Conservation (phyloP, 768 basidiomycete genomes). For the Exsudoporus frostii region DNA sequence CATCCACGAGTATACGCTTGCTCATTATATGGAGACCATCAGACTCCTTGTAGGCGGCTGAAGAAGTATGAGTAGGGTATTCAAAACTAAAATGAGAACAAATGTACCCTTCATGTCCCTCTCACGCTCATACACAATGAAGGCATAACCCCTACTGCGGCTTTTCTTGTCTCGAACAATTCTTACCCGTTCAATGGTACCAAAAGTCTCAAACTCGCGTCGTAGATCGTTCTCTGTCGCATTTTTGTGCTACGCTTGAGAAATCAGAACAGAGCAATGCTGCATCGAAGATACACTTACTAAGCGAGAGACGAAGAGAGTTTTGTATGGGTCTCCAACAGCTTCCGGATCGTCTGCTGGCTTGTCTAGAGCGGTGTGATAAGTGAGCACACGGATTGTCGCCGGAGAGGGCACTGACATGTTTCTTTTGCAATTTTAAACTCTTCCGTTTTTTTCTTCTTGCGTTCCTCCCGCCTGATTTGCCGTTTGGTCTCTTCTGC, state of each 20-base stretch:
- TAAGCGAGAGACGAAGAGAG: conserved; percentile 91
- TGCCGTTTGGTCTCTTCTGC: conserved; percentile 82
- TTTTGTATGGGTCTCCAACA: conserved; percentile 96
- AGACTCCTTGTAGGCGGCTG: conserved; percentile 97
- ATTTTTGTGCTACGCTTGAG: conserved; percentile 68
- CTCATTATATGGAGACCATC: conserved; percentile 95
- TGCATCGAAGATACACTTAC: conserved; percentile 39
- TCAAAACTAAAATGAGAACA: conserved; percentile 10
- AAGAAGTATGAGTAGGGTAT: conserved; percentile 15
- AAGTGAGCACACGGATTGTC: conserved; percentile 2
- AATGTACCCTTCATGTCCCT: conserved; percentile 95
- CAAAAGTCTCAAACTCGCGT: conserved; percentile 94
- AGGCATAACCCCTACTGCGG: conserved; percentile 89
- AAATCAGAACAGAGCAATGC: conserved; percentile 11
- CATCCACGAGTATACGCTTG: conserved; percentile 94
- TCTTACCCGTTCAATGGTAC: conserved; percentile 90
- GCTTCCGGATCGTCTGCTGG: conserved; percentile 90
- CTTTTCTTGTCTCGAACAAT: conserved; percentile 90
- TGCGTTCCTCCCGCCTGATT: conserved; percentile 72
- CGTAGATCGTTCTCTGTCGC: conserved; percentile 90
- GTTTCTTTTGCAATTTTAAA: conserved; percentile 81
- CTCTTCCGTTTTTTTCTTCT: conserved; percentile 70
- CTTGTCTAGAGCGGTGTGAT: conserved; percentile 59
- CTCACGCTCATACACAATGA: conserved; percentile 96
- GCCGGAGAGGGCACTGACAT: conserved; percentile 53